Base-by-base conservation (phyloP, 1,284 basidiomycete species). In the Irpex rosettiformis region DNA sequence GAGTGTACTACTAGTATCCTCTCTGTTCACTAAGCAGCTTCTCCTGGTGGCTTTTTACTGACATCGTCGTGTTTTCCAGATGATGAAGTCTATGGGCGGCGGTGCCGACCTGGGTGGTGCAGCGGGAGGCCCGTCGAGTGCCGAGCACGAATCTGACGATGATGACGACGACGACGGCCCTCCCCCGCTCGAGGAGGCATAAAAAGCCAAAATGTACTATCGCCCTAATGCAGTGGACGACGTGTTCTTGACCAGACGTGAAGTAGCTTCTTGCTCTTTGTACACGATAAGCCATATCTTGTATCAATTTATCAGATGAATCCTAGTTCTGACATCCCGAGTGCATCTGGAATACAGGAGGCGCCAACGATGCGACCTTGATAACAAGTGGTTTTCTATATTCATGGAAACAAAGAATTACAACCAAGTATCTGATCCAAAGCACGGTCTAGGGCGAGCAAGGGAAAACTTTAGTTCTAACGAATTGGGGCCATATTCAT, bases 111-210 rank as follows among this genome's bases (percentile, higher is more conserved):
- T 51, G 40, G 75, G 71, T 30, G 71, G 68, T 33, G 75, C 49
- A 6, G 69, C 51, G 63, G 60, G 16, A 18, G 8, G 22, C 5
- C 22, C 47, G 21, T 55, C 28, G 69, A 62, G 6, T 59, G 60
- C 28, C 66, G 68, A 16, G 72, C 72, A 30, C 61, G 69, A n/a
- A 72, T 73, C 71, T 40, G 69, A 66, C 43, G 77, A 67, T 48
- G 77, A 64, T 43, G 79, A 83, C 56, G 79, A 83, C 56, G 86
- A 86, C 51, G 87, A 84, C 37, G 89, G 84, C 56, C 89, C 88
- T 58, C 89, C 90, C 60, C 86, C 89, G 64, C 84, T 92, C 51
- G 90, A 92, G 74, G 82, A 84, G 54, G 79, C 77, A 25, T 51
- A 51, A 51, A 51, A 18, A 7, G 11, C 28, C 11, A 6, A 16